Evolutionary conservation across 78 protist genomes (phyloP), one percentile per base, ranked within the genome.

Genomic region (Mastigamoeba balamuthi): DNA sequence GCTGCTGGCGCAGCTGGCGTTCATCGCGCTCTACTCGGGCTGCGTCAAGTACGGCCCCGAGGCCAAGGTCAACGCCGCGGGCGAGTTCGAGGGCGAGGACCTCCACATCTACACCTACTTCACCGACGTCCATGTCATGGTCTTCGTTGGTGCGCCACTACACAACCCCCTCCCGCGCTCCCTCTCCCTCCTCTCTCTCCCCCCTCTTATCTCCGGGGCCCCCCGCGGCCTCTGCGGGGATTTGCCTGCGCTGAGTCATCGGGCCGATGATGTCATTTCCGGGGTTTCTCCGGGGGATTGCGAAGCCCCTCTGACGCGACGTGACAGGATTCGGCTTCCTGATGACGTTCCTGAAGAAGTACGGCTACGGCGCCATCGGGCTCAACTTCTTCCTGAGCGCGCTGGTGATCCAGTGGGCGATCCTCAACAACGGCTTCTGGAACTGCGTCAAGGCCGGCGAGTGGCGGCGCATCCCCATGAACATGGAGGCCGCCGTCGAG

Each of bases 291-390:
- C n/a, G n/a, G n/a, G n/a, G n/a, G n/a, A n/a, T n/a, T n/a, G n/a
- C n/a, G n/a, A n/a, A n/a, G n/a, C n/a, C n/a, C n/a, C n/a, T n/a
- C n/a, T n/a, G n/a, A n/a, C n/a, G n/a, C n/a, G n/a, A n/a, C n/a
- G n/a, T n/a, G n/a, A n/a, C n/a, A n/a, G n/a, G 98, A 29, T 95
- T 95, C 41, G 98, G 98, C 58, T 92, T 92, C 78, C 85, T 94
- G 25, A 91, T 92, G 95, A 86, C 94, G 2, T 92, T 92, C 25
- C 33, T 75, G 3, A 36, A 75, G 23, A 30, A 75, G 38, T 85
- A 91, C 83, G 81, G 80, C 44, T 90, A 75, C 72, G 48, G 82
- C 33, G 66, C 91, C 0, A 86, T 89, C 10, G 93, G 91, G 44
- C 69, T 74, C 74, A 94, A 71, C 30, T 78, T 91, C 48, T 38